Conservation (phyloP, 768 basidiomycete genomes). For the Tylopilus sp. region DNA sequence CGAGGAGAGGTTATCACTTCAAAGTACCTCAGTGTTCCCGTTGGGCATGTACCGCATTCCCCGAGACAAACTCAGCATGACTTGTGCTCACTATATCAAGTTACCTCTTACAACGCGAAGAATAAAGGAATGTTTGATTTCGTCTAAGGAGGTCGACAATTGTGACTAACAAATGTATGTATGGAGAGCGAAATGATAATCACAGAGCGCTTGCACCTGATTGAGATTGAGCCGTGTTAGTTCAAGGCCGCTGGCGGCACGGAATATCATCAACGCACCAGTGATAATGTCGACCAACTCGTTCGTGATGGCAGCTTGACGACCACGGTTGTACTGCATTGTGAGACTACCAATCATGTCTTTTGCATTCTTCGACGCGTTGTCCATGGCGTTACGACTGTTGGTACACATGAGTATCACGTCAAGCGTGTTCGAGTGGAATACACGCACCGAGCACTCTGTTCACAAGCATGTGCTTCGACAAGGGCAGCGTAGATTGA, state of each 20-base stretch:
- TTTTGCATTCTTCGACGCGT: constrained; percentile 95
- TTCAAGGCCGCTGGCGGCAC: no score
- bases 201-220: constrained; percentile 50
- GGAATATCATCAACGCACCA: constrained; percentile 43
- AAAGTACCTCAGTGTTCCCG: constrained; percentile 1
- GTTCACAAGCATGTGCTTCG: constrained; percentile 95
- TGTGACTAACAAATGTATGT: constrained; percentile 10
- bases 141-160: constrained; percentile 19
- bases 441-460: constrained; percentile 70
- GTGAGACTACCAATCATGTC: constrained; percentile 89
- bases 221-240: not conserved
- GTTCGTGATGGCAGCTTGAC: constrained; percentile 96
- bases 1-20: not conserved
- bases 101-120: not conserved
- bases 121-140: constrained; percentile 19
- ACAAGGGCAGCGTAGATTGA: constrained; percentile 92
- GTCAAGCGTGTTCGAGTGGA: no score
- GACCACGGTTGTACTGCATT: constrained; percentile 98
- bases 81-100: not conserved
- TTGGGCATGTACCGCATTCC: no score
- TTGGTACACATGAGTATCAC: not conserved
- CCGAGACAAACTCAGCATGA: not conserved
- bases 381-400: constrained; percentile 98
- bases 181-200: constrained; percentile 17
- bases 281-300: constrained; percentile 92